phyloP scores from a whole-genome alignment of 306 rosid species.

The Corylus heterophylla region DNA sequence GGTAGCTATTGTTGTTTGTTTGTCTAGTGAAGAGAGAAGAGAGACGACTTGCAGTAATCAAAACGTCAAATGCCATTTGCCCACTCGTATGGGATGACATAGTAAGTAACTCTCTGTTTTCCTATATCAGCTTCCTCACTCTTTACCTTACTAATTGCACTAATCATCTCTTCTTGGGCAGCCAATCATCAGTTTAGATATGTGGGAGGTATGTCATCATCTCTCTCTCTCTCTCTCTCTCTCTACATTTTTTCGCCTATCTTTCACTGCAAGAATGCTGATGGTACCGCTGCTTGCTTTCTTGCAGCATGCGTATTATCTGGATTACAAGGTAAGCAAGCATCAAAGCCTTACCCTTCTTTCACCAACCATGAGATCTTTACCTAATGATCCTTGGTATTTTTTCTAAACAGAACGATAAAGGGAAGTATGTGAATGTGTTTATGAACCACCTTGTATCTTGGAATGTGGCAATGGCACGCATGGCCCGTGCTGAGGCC shows the following conservation, averaged over 20 bases:
- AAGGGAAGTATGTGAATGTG: slow-evolving; percentile 64
- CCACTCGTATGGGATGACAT: slow-evolving; percentile 88
- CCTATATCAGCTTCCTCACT: slow-evolving; percentile 13
- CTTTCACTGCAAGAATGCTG: slow-evolving; percentile 28
- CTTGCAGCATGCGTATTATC: slow-evolving; percentile 90
- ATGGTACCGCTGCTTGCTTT: slow-evolving; percentile 25
- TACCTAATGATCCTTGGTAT: slow-evolving; percentile 15
- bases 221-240: slow-evolving; percentile 29
- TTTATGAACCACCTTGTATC: slow-evolving; percentile 87
- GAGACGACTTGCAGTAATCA: slow-evolving; percentile 60
- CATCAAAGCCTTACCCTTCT: slow-evolving; percentile 4
- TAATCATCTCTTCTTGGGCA: slow-evolving; percentile 49
- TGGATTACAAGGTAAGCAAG: slow-evolving; percentile 80
- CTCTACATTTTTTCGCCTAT: not conserved
- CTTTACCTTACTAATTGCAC: slow-evolving; percentile 21
- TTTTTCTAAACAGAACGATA: slow-evolving; percentile 72
- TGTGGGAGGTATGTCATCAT: slow-evolving; percentile 80
- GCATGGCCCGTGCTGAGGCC: slow-evolving; percentile 68
- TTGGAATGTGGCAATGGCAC: slow-evolving; percentile 73
- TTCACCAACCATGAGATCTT: slow-evolving; percentile 8
- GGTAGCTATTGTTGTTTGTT: slow-evolving; percentile 19
- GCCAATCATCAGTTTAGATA: slow-evolving; percentile 90
- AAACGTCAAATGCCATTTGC: slow-evolving; percentile 75
- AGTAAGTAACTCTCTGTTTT: slow-evolving; percentile 49
- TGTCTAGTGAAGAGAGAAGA: slow-evolving; percentile 82